A percentile compares a stretch with the other conserved stretches of the same genome.
Evolutionary conservation across 2,329 filamentous ascomycete genomes (phyloP).

Genomic region (Monilinia fructicola): DNA sequence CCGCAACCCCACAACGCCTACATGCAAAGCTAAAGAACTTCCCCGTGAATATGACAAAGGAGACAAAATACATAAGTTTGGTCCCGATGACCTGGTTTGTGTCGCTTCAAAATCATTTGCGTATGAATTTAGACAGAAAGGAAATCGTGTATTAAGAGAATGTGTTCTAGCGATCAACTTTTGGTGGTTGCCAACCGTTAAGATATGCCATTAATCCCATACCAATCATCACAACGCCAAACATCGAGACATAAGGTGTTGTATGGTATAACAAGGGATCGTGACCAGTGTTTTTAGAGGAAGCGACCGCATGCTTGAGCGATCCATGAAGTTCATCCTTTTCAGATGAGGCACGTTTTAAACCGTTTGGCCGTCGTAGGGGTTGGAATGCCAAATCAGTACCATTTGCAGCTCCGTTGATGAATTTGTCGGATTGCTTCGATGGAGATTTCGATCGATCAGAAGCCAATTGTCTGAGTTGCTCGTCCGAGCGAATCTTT

Average conservation of each 20-base stretch:
- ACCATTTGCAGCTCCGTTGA: conserved; percentile 25
- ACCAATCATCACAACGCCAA: conserved; percentile 77
- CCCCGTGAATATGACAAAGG: conserved; percentile 17
- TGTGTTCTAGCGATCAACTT: conserved; percentile 37
- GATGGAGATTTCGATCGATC: conserved; percentile 30
- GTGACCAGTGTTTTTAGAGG: conserved; percentile 43
- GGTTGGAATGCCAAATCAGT: conserved; percentile 22
- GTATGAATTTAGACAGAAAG: conserved; percentile 7
- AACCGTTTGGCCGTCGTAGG: conserved; percentile 24
- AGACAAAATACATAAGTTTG: conserved; percentile 17
- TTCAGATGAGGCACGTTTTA: background rate
- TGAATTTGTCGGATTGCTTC: background rate
- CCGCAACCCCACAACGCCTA: conserved; percentile 13
- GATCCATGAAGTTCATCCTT: conserved; percentile 29
- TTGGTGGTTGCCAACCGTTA: conserved; percentile 69
- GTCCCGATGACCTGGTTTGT: conserved; percentile 17
- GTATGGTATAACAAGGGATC: conserved; percentile 54
- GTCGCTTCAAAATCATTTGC: conserved; percentile 4
- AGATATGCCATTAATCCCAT: conserved; percentile 85
- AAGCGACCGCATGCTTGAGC: conserved; percentile 16
- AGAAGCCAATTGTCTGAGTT: conserved; percentile 35
- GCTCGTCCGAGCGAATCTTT: conserved; percentile 70
- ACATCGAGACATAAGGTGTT: conserved; percentile 76
- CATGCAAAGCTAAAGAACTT: conserved; percentile 17
- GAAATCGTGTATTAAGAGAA: conserved; percentile 14